Evolutionary conservation across 345 rosid species (phyloP).

Genomic region (Aegle marmelos): DNA sequence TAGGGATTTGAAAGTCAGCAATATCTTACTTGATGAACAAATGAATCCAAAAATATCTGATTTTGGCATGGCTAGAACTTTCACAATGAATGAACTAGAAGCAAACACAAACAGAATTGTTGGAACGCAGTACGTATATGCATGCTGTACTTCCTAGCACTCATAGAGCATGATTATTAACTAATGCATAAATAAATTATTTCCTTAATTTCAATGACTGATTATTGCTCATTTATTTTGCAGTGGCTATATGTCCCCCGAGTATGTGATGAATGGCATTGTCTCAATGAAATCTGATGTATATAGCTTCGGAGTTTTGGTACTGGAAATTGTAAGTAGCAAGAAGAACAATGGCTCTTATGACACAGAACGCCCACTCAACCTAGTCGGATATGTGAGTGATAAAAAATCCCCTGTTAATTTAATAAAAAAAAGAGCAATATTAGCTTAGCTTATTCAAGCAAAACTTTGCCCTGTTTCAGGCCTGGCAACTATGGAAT

Average conservation of each 20-base stretch:
- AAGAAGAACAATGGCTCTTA: slow-evolving; percentile 8
- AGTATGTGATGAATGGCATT: slow-evolving; percentile 9
- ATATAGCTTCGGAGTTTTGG: slow-evolving; percentile 20
- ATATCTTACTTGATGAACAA: background rate
- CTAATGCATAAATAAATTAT: background rate
- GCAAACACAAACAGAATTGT: slow-evolving; percentile 9
- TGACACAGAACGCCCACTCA: slow-evolving; percentile 10
- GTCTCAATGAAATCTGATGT: slow-evolving; percentile 18
- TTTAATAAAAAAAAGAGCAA: too few relatives aligned
- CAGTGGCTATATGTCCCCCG: slow-evolving; percentile 12
- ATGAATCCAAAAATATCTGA: background rate
- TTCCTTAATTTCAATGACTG: background rate
- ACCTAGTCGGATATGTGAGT: slow-evolving; percentile 23
- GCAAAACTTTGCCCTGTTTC: background rate
- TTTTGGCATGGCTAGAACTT: background rate
- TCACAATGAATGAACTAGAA: background rate
- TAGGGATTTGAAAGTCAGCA: background rate
- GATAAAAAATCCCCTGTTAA: too few relatives aligned
- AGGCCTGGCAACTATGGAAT: slow-evolving; percentile 21
- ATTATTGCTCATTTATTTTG: background rate
- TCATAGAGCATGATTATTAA: background rate
- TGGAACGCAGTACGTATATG: slow-evolving; percentile 14
- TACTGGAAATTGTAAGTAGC: slow-evolving; percentile 13
- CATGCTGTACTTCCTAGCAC: background rate
- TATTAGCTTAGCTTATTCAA: too few relatives aligned